Percentiles rank a stretch among this genome's conserved stretches.
Conservation (phyloP, 163 green algal species). For the Chloromonas sp. region DNA sequence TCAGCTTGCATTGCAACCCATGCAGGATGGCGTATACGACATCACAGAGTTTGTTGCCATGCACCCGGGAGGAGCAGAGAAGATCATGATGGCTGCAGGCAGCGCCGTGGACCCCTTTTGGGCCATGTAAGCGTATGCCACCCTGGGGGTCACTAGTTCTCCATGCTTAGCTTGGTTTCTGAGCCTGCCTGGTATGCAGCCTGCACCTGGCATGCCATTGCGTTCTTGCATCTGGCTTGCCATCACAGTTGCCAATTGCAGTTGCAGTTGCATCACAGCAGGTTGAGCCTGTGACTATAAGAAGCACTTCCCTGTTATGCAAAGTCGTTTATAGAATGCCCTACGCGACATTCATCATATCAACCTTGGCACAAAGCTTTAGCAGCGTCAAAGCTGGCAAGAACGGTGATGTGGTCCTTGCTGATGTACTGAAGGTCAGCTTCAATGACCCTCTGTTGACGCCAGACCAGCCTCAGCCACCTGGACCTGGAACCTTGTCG, state of each 20-base stretch:
- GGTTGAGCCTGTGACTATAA: no score
- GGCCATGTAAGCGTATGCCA: slow-evolving; percentile 41
- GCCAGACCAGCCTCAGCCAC: background rate
- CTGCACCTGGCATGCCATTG: background rate
- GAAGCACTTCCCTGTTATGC: no score
- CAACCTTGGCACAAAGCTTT: no score
- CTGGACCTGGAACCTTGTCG: background rate
- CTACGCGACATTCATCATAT: no score
- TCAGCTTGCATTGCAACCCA: background rate
- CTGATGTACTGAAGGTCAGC: no score
- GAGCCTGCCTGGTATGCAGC: background rate
- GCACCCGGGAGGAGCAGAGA: slow-evolving; percentile 70
- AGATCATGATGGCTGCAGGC: slow-evolving; percentile 84
- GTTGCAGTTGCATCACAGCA: background rate
- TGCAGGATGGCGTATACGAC: slow-evolving; percentile 75
- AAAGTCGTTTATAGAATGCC: no score
- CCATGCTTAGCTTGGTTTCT: background rate
- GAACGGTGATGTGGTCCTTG: no score
- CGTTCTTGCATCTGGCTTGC: background rate
- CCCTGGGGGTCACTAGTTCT: background rate
- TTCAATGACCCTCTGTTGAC: no score
- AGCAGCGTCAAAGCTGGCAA: no score
- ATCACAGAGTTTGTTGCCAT: slow-evolving; percentile 71
- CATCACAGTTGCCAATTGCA: background rate
- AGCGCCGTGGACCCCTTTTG: slow-evolving; percentile 86